A percentile compares a stretch with the other conserved stretches of the same genome.
phyloP scores from a whole-genome alignment of 768 basidiomycete species.

The Rossbeevera mucosa region DNA sequence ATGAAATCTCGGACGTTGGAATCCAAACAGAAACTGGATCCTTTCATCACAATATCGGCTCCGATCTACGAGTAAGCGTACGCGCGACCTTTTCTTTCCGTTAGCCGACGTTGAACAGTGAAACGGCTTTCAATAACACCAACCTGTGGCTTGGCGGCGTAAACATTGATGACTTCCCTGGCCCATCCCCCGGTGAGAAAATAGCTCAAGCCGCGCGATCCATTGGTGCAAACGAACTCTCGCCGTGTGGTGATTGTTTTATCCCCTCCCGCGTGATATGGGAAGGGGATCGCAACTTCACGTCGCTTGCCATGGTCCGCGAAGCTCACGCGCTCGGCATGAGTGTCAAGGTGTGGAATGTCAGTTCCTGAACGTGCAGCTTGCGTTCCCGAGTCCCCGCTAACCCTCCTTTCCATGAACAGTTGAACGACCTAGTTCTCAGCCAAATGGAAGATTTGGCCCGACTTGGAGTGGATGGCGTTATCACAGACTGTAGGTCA shows the following conservation, averaged over 20 bases:
- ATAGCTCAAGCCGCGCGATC: conserved; percentile 65
- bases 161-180: conserved; percentile 58
- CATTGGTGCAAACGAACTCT: conserved; percentile 62
- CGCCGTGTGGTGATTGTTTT: conserved; percentile 46
- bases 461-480: conserved; percentile 62
- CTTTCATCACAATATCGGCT: conserved; percentile 54
- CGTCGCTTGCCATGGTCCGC: conserved; percentile 63
- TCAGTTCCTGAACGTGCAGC: conserved; percentile 28
- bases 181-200: conserved; percentile 50
- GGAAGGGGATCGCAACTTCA: conserved; percentile 49
- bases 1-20: not conserved
- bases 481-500: conserved; percentile 65
- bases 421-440: conserved; percentile 52
- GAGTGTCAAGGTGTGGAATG: conserved; percentile 71
- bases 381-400: not conserved
- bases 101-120: conserved; percentile 25
- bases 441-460: conserved; percentile 58
- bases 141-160: conserved; percentile 71
- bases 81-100: not conserved
- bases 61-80: conserved; percentile 57
- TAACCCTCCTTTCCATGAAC: not conserved
- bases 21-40: conserved; percentile 47
- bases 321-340: conserved; percentile 61
- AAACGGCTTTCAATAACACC: conserved; percentile 38
- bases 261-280: conserved; percentile 42